phyloP scores from a whole-genome alignment of 2,329 filamentous ascomycete genomes.

The Laburnicola sp. region DNA sequence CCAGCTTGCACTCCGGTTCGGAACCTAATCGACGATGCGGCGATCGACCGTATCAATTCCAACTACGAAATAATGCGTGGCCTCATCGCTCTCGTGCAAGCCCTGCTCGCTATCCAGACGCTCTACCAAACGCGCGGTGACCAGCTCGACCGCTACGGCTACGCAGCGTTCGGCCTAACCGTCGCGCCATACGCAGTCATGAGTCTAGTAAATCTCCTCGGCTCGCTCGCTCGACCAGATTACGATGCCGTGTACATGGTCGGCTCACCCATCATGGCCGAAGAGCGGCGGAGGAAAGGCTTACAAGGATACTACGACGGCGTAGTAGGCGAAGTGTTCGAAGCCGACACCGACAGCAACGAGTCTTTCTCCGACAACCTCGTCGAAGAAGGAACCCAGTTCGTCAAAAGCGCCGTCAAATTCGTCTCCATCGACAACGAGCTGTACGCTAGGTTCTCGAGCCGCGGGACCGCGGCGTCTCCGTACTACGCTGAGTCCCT shows the following conservation, averaged over 20 bases:
- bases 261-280: conserved; percentile 7
- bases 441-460: background rate
- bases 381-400: conserved; percentile 4
- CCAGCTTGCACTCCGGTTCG: conserved; percentile 5
- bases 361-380: conserved; percentile 3
- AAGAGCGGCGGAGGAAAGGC: conserved; percentile 7
- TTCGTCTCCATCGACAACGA: conserved; percentile 3
- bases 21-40: conserved; percentile 4
- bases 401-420: conserved; percentile 2
- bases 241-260: conserved; percentile 28
- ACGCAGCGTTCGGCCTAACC: conserved; percentile 38
- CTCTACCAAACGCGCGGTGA: conserved; percentile 26
- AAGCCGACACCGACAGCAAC: conserved; percentile 2
- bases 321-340: conserved; percentile 8
- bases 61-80: conserved; percentile 10
- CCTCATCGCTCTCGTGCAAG: conserved; percentile 27
- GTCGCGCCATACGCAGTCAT: conserved; percentile 37
- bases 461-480: background rate
- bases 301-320: conserved; percentile 9
- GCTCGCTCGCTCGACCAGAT: conserved; percentile 18
- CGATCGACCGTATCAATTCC: conserved; percentile 7
- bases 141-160: conserved; percentile 33
- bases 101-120: conserved; percentile 25
- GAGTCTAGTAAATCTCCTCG: conserved; percentile 39
- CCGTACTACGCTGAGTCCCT: background rate